These are phyloP conservation scores for Grigorovia transvaalensis DNA, from an alignment of 805 yeast species.

Conservation along the genomic window DNA sequence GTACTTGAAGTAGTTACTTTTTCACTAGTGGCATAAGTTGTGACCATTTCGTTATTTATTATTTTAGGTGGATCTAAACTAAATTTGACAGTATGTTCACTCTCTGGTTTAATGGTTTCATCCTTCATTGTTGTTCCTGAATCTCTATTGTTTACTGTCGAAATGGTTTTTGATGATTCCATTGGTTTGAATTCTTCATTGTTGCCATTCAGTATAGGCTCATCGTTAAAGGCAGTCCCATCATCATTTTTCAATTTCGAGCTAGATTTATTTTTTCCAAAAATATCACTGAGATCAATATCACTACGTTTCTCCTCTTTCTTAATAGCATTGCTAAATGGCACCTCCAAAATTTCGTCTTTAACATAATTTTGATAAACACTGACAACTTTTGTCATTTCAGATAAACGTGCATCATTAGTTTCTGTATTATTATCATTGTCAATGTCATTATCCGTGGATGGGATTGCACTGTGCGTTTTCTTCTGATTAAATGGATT, in stretches of 20 bases:
- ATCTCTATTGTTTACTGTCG: not conserved
- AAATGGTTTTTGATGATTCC: not conserved
- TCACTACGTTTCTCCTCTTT: constrained; percentile 6
- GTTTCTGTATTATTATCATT: constrained; percentile 3
- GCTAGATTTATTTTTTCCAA: constrained; percentile 6
- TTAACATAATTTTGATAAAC: constrained; percentile 15
- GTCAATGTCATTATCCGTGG: not conserved
- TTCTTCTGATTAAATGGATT: constrained; percentile 20
- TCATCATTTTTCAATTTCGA: not conserved
- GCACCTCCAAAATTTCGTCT: not conserved
- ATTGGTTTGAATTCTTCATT: not conserved
- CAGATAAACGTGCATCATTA: constrained; percentile 10
- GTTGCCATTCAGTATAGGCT: not conserved
- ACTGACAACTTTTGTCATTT: constrained; percentile 27
- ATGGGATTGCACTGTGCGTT: constrained; percentile 7
- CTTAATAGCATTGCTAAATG: not conserved
- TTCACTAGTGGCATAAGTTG: not conserved
- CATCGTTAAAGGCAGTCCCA: not conserved
- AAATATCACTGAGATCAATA: constrained; percentile 22
- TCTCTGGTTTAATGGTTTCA: constrained; percentile 2
- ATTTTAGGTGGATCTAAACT: constrained; percentile 19
- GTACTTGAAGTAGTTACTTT: not conserved
- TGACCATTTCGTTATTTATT: constrained; percentile 8
- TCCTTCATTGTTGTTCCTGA: not conserved
- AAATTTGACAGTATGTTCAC: constrained; percentile 21